Evolutionary conservation across 208 protist species (phyloP).

Genomic region (Leptomonas pyrrhocoris): DNA sequence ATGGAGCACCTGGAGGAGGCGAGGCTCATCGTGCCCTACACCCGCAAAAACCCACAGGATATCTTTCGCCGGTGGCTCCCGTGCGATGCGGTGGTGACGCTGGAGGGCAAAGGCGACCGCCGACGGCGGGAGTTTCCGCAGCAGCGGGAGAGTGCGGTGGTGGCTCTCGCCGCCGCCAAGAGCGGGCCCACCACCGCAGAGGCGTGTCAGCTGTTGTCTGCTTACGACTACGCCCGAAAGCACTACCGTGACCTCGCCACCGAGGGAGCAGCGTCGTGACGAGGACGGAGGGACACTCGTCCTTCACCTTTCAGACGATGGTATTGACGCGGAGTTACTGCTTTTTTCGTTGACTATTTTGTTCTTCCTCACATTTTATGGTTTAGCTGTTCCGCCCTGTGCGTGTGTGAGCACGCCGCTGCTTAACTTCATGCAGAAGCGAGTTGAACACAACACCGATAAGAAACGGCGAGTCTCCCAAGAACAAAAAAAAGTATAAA

Average conservation of each 20-base stretch:
- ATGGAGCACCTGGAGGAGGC: slow-evolving; percentile 85
- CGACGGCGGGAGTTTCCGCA: slow-evolving; percentile 21
- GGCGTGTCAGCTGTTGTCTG: slow-evolving; percentile 7
- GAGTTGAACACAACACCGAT: no score
- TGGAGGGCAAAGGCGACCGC: slow-evolving; percentile 1
- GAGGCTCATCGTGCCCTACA: slow-evolving; percentile 80
- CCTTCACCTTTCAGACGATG: no score
- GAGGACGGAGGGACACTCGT: background rate
- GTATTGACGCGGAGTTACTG: no score
- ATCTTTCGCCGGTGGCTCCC: slow-evolving; percentile 53
- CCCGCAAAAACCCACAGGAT: slow-evolving; percentile 64
- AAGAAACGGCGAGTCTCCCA: no score
- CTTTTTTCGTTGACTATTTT: no score
- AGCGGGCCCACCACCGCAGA: slow-evolving; percentile 26
- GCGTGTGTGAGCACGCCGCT: no score
- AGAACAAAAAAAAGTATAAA: no score
- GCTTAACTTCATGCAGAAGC: no score
- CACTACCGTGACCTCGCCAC: slow-evolving; percentile 25
- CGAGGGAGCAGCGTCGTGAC: background rate
- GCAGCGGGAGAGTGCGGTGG: slow-evolving; percentile 21
- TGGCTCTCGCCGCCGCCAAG: slow-evolving; percentile 30
- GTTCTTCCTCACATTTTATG: no score
- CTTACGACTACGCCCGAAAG: slow-evolving; percentile 27
- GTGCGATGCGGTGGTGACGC: background rate
- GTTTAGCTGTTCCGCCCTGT: no score